Conservation (phyloP, 805 yeast species). For the Clavispora santaluciae region DNA sequence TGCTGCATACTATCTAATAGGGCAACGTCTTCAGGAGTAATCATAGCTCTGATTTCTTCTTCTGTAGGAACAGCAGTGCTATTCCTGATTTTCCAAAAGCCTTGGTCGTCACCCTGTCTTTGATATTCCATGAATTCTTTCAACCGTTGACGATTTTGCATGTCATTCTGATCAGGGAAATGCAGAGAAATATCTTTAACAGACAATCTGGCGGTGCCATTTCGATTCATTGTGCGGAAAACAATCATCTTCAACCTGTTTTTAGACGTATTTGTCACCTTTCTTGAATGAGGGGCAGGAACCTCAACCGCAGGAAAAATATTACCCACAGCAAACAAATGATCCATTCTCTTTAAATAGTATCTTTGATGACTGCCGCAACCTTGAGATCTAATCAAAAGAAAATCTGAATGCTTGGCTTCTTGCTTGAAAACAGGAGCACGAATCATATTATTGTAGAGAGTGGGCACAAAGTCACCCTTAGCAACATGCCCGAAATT, state of each 20-base stretch:
- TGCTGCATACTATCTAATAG: slow-evolving; percentile 87
- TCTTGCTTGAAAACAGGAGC: slow-evolving; percentile 94
- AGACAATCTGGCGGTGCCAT: slow-evolving; percentile 65
- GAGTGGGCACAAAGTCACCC: slow-evolving; percentile 89
- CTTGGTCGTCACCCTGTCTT: slow-evolving; percentile 89
- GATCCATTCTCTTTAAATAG: slow-evolving; percentile 63
- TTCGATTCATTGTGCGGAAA: slow-evolving; percentile 75
- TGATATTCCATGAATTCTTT: slow-evolving; percentile 98
- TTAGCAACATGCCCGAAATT: slow-evolving; percentile 95
- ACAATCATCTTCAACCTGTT: slow-evolving; percentile 92
- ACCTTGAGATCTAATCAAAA: slow-evolving; percentile 75
- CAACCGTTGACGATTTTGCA: slow-evolving; percentile 92
- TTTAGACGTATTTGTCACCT: slow-evolving; percentile 88
- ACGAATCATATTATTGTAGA: slow-evolving; percentile 84
- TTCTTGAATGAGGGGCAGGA: slow-evolving; percentile 97
- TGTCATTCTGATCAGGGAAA: slow-evolving; percentile 95
- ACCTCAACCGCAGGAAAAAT: slow-evolving; percentile 88
- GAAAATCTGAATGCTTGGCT: slow-evolving; percentile 69
- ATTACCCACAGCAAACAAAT: slow-evolving; percentile 85
- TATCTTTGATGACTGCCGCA: slow-evolving; percentile 68
- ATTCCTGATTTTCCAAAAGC: slow-evolving; percentile 82
- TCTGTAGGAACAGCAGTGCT: slow-evolving; percentile 61
- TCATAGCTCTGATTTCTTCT: slow-evolving; percentile 74
- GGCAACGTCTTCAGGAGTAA: slow-evolving; percentile 86
- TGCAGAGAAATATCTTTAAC: slow-evolving; percentile 87